phyloP scores from a whole-genome alignment of 805 yeast genomes.

The Torulaspora maleeae region DNA sequence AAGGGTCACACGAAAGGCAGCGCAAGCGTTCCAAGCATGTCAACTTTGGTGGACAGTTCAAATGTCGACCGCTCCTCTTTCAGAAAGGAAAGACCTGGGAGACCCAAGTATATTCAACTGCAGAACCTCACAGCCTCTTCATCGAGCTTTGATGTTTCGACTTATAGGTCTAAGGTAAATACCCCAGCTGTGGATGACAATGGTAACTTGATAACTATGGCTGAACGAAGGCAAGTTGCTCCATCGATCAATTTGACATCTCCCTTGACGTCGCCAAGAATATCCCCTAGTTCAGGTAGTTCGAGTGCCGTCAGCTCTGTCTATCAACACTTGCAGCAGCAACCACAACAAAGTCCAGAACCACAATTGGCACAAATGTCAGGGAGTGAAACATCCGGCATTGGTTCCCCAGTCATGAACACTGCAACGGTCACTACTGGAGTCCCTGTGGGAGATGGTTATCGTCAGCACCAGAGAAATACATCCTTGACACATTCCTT shows the following conservation, averaged over 20 bases:
- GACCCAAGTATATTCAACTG: conserved; percentile 30
- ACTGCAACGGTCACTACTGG: conserved; percentile 13
- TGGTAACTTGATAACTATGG: conserved; percentile 35
- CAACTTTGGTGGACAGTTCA: conserved; percentile 3
- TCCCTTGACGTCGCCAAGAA: conserved; percentile 9
- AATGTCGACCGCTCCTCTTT: conserved; percentile 6
- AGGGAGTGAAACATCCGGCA: conserved; percentile 1
- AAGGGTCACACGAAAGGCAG: conserved; percentile 6
- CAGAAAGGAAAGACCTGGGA: conserved; percentile 14
- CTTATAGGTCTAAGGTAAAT: conserved; percentile 25
- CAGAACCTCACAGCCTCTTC: conserved; percentile 16
- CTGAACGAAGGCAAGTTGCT: conserved; percentile 22
- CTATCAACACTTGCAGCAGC: conserved; percentile 8
- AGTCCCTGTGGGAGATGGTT: conserved; percentile 6
- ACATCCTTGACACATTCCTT: conserved; percentile 19
- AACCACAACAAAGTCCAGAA: conserved; percentile 11
- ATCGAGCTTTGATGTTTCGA: conserved; percentile 8
- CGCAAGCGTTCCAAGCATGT: conserved; percentile 7
- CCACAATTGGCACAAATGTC: conserved; percentile 2
- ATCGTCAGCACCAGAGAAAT: conserved; percentile 22
- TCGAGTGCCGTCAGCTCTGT: conserved; percentile 12
- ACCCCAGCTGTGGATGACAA: conserved; percentile 39
- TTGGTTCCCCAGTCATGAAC: background rate
- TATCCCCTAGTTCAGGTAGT: conserved; percentile 9
- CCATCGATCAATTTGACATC: conserved; percentile 8